Conservation (phyloP, 352 stramenopile species). For the Phytopythium mirpurense region DNA sequence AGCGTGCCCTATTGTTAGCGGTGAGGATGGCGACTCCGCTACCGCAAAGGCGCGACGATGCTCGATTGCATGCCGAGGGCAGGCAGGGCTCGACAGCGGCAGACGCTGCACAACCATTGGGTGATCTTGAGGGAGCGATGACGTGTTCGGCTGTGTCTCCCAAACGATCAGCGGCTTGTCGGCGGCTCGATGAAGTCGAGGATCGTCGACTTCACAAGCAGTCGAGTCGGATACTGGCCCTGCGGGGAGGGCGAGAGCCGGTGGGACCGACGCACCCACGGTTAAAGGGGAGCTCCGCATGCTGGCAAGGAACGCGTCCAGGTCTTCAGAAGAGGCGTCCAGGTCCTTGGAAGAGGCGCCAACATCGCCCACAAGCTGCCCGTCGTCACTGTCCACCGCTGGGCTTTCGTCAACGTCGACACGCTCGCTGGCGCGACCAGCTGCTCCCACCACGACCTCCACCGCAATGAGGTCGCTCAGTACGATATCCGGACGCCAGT, state of each 20-base stretch:
- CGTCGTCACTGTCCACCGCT: no score
- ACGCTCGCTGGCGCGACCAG: no score
- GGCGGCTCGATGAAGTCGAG: background rate
- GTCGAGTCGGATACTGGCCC: no score
- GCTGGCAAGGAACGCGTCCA: background rate
- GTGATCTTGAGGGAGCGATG: background rate
- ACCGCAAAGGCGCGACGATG: background rate
- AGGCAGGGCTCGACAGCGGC: background rate
- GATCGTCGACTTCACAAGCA: background rate
- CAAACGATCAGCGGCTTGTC: background rate
- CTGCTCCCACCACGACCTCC: no score
- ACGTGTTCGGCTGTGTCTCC: background rate
- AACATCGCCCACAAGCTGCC: background rate
- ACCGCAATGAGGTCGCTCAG: no score
- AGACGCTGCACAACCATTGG: conserved; percentile 1
- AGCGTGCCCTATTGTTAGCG: background rate
- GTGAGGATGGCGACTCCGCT: background rate
- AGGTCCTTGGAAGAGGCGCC: background rate
- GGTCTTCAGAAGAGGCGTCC: background rate
- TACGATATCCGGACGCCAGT: no score
- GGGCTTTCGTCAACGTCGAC: no score
- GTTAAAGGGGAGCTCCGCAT: background rate
- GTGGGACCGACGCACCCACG: no score
- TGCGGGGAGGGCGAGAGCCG: background rate
- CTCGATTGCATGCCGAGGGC: background rate